phyloP scores from a whole-genome alignment of 2,329 filamentous ascomycete genomes.

The Chaetomiaceae sp. region DNA sequence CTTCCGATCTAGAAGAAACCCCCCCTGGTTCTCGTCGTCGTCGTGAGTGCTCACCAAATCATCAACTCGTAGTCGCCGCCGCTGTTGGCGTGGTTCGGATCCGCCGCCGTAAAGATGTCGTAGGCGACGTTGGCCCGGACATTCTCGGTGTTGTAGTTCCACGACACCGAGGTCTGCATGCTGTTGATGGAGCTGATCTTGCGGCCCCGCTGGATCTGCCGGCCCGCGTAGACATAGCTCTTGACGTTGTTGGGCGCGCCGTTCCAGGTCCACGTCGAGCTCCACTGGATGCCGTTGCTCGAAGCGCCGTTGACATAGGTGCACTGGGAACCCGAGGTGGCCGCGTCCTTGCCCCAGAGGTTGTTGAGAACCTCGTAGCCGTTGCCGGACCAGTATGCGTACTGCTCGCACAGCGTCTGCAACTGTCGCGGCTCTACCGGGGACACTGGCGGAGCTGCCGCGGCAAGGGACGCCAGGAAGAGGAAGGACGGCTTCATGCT shows the following conservation, averaged over 20 bases:
- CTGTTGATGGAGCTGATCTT: slow-evolving; percentile 33
- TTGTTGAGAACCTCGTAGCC: slow-evolving; percentile 39
- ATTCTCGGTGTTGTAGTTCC: slow-evolving; percentile 44
- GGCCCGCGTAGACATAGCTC: slow-evolving; percentile 41
- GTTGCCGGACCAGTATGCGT: slow-evolving; percentile 30
- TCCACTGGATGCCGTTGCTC: slow-evolving; percentile 37
- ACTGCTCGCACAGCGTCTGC: slow-evolving; percentile 28
- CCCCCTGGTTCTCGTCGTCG: no score
- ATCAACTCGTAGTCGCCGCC: slow-evolving; percentile 58
- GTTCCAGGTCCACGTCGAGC: slow-evolving; percentile 40
- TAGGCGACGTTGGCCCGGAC: slow-evolving; percentile 59
- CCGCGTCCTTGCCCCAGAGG: slow-evolving; percentile 38
- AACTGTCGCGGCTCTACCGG: no score
- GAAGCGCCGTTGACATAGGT: slow-evolving; percentile 35
- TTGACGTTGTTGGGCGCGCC: slow-evolving; percentile 39
- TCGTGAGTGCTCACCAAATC: slow-evolving; percentile 51
- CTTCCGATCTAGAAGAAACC: no score
- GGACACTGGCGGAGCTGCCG: no score
- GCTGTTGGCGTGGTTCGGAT: slow-evolving; percentile 30
- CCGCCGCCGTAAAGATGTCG: slow-evolving; percentile 54
- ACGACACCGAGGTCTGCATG: slow-evolving; percentile 35
- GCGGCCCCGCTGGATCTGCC: slow-evolving; percentile 30
- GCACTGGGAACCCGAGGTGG: slow-evolving; percentile 39
- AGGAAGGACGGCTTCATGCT: no score
- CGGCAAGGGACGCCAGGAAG: no score